Percentiles rank a stretch among this genome's conserved stretches.
Evolutionary conservation across 306 rosid genomes (phyloP).

Genomic region (Boehmeria nivea): DNA sequence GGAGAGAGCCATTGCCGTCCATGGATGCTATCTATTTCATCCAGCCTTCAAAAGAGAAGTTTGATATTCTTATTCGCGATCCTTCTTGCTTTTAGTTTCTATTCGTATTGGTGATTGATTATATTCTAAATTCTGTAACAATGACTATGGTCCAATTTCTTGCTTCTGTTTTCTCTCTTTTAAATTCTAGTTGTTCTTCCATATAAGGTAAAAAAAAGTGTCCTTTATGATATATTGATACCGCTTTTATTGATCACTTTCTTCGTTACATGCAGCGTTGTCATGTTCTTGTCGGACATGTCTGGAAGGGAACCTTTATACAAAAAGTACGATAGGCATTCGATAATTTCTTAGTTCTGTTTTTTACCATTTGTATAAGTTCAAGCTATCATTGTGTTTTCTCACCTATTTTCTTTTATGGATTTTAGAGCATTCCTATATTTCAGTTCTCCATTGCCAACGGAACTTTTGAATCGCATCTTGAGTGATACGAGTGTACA

Average conservation of each 20-base stretch:
- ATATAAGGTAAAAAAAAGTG: background rate
- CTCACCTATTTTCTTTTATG: constrained; percentile 1
- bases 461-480: constrained; percentile 76
- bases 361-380: constrained; percentile 8
- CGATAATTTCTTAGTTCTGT: background rate
- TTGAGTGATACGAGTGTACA: constrained; percentile 83
- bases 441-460: constrained; percentile 80
- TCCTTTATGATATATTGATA: constrained; percentile 9
- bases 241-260: constrained; percentile 37
- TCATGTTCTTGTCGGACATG: constrained; percentile 97
- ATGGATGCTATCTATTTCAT: constrained; percentile 87
- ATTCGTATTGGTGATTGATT: background rate
- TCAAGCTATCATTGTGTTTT: background rate
- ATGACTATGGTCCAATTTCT: too few relatives aligned
- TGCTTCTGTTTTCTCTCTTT: background rate
- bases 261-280: constrained; percentile 84
- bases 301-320: constrained; percentile 97
- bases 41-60: constrained; percentile 93
- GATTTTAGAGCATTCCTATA: constrained; percentile 70
- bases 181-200: background rate
- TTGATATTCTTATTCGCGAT: constrained; percentile 14
- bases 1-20: constrained; percentile 95
- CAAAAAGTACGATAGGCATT: constrained; percentile 49
- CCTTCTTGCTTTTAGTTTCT: background rate
- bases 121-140: too few relatives aligned